Conservation (phyloP, 2,329 filamentous ascomycete species). For the Aspergillus versicolor region DNA sequence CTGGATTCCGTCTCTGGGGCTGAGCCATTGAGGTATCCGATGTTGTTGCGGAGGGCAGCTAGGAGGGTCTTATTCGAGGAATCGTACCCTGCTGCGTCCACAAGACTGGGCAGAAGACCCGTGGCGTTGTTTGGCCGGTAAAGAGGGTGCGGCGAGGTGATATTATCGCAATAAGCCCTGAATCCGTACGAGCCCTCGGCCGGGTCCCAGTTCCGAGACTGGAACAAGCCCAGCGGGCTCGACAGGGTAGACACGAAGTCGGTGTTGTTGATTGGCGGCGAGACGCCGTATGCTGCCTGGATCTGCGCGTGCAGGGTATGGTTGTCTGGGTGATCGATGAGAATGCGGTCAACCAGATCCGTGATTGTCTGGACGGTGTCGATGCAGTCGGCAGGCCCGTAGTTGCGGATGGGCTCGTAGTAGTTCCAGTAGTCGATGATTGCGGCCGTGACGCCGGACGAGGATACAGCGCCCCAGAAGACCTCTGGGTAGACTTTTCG, state of each 20-base stretch:
- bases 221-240: conserved; percentile 52
- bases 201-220: conserved; percentile 62
- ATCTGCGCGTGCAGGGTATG: conserved; percentile 45
- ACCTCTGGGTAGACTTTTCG: conserved; percentile 74
- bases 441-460: conserved; percentile 74
- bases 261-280: conserved; percentile 26
- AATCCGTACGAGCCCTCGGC: conserved; percentile 50
- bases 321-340: conserved; percentile 50
- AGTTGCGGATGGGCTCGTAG: conserved; percentile 58
- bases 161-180: conserved; percentile 56
- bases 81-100: conserved; percentile 17
- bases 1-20: not conserved
- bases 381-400: conserved; percentile 63
- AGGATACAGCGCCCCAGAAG: conserved; percentile 77
- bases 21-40: conserved; percentile 54
- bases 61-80: conserved; percentile 43
- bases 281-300: conserved; percentile 53
- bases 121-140: conserved; percentile 37
- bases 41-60: conserved; percentile 57
- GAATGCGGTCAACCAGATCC: conserved; percentile 59
- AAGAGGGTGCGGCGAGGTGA: conserved; percentile 48
- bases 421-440: conserved; percentile 75
- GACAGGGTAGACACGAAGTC: conserved; percentile 34
- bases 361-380: conserved; percentile 61
- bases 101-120: conserved; percentile 25